A percentile compares a stretch with the other conserved stretches of the same genome.
Conservation (phyloP, 352 stramenopile genomes). For the Phytophthora fragariaefolia region DNA sequence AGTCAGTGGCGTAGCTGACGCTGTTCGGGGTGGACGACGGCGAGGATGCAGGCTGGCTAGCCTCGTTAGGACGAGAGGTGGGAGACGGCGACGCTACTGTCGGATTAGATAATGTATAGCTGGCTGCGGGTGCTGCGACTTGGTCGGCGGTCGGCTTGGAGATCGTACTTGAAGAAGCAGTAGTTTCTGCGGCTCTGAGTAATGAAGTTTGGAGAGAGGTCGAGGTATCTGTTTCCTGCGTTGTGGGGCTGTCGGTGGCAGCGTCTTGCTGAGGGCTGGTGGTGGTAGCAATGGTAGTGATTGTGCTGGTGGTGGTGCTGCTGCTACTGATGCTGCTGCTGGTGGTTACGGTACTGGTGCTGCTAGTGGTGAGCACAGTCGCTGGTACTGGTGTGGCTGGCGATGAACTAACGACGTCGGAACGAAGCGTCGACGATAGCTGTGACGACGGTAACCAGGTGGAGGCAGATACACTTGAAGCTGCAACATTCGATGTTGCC, state of each 20-base stretch:
- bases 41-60: background rate
- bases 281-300: background rate
- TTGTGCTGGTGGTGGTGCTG: too few species aligned
- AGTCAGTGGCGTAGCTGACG: conserved; percentile 11
- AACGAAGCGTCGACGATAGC: background rate
- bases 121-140: background rate
- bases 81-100: background rate
- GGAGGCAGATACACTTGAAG: background rate
- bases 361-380: too few species aligned
- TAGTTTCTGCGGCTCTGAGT: background rate
- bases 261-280: background rate
- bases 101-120: conserved; percentile 5
- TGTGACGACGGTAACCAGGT: conserved; percentile 4
- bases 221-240: background rate
- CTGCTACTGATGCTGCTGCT: too few species aligned
- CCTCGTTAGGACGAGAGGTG: background rate
- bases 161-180: background rate
- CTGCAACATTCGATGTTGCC: background rate
- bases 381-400: background rate
- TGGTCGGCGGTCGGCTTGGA: background rate
- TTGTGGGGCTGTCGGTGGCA: background rate
- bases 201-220: background rate
- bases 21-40: background rate
- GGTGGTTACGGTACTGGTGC: too few species aligned
- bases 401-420: background rate